Evolutionary conservation across 352 stramenopile species (phyloP), one percentile per base, ranked within the genome.

Genomic region (Phytophthora parvispora): DNA sequence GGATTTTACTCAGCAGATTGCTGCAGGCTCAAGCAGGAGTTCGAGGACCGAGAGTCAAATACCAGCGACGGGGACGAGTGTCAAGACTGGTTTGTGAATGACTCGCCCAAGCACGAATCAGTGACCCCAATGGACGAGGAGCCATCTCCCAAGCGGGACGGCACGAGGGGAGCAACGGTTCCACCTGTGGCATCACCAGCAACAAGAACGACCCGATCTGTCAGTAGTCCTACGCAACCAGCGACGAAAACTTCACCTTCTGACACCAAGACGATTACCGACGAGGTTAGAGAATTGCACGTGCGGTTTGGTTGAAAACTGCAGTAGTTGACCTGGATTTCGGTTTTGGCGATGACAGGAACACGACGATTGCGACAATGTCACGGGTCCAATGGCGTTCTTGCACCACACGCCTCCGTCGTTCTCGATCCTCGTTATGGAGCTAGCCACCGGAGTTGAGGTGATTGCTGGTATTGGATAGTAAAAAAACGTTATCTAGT

Each of bases 51-150:
- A n/a, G 67, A 69, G 9, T 90, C 84, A 0, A 67, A 86, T 27
- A 74, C 68, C 34, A 89, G 84, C 55, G 83, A 90, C 42, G 59
- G 65, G 12, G 76, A 89, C 29, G 86, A 86, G 28, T 88, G 75
- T 12, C 82, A 94, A 74, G 85, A 94, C 58, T 94, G 87, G 87
- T 94, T 94, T 51, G 87, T 93, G 29, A 93, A 95, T 66, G 87
- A 95, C 52, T 77, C 84, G 43, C 73, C 54, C 13, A 77, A 78
- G 20, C 52, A 78, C 7, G 67, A 78, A 36, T 56, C 55, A 2
- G 69, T 73, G 12, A 71, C 57, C 6, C 72, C 69, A 0, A 72
- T 76, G 8, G 78, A 81, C 24, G 81, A 59, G 22, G 70, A 79
- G 6, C 34, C 42, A 20, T 57, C 67, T 3, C 22, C 34, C 8